Conservation (phyloP, 768 basidiomycete species). For the Boletus huronensis region DNA sequence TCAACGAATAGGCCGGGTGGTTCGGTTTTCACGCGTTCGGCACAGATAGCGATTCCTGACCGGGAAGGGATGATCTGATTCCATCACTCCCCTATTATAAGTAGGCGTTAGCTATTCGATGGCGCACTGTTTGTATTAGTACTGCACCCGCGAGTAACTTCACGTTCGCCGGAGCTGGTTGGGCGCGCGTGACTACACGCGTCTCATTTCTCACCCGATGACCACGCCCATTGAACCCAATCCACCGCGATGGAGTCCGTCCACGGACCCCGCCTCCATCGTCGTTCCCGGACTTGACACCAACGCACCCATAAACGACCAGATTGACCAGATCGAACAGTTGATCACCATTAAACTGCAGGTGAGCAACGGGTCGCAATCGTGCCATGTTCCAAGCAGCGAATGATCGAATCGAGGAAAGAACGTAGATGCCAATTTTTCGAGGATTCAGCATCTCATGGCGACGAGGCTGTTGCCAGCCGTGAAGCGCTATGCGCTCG, state of each 20-base stretch:
- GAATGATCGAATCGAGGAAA: conserved; percentile 30
- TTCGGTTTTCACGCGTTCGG: conserved; percentile 37
- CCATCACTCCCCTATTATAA: too few species aligned
- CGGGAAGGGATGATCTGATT: conserved; percentile 62
- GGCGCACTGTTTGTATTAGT: neutral
- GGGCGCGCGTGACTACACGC: conserved; percentile 21
- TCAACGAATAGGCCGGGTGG: conserved; percentile 67
- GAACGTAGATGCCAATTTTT: conserved; percentile 93
- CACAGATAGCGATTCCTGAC: conserved; percentile 50
- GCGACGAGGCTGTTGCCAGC: conserved; percentile 80
- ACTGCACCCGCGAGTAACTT: neutral
- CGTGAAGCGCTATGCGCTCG: conserved; percentile 85
- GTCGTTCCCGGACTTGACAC: conserved; percentile 70
- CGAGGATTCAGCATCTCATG: conserved; percentile 82
- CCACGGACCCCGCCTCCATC: conserved; percentile 59
- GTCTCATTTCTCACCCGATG: conserved; percentile 7
- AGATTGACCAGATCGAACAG: conserved; percentile 95
- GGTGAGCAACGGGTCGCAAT: conserved; percentile 37
- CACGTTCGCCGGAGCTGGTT: too few species aligned
- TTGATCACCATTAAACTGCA: conserved; percentile 90
- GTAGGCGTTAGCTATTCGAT: neutral
- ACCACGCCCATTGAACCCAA: conserved; percentile 53
- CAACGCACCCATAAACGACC: conserved; percentile 65
- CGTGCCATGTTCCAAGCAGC: conserved; percentile 1
- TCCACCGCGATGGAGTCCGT: conserved; percentile 65